These are phyloP conservation scores for Mallotus repandus DNA, from an alignment of 441 rosid genomes.

Conservation along the genomic window DNA sequence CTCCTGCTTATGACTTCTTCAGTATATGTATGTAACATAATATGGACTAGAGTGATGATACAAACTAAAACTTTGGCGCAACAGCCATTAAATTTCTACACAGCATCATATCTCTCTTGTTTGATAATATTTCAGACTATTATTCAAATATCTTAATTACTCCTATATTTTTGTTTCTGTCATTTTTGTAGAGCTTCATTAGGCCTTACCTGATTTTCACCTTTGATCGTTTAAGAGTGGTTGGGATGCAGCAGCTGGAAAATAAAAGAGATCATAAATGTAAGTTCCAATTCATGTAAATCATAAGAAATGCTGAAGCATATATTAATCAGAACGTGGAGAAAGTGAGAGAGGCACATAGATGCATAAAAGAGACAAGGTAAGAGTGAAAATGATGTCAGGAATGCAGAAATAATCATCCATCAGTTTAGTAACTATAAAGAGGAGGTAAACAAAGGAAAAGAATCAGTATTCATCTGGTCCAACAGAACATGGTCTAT, in stretches of 20 bases:
- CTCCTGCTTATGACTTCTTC: not conserved
- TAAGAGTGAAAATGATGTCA: too few relatives aligned
- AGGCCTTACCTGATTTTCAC: conserved; percentile 27
- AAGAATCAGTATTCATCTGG: not conserved
- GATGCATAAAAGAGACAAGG: not conserved
- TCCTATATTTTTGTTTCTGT: conserved; percentile 2
- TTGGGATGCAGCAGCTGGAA: conserved; percentile 51
- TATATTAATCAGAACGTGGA: not conserved
- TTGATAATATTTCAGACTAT: conserved; percentile 7
- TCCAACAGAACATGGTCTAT: not conserved
- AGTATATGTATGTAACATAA: conserved; percentile 1
- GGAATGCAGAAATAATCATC: not conserved
- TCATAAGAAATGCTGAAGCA: not conserved
- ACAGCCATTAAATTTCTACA: conserved; percentile 21
- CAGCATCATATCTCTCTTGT: conserved; percentile 10
- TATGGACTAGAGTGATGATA: not conserved
- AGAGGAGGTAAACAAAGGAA: not conserved
- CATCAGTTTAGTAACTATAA: not conserved
- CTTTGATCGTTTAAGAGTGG: conserved; percentile 60
- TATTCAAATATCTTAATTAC: not conserved
- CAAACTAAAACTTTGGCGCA: conserved; percentile 5
- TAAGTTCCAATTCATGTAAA: not conserved
- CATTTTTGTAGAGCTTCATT: not conserved
- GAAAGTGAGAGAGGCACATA: not conserved
- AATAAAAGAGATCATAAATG: conserved; percentile 15